These are phyloP conservation scores for Brassica balearica DNA, from an alignment of 441 rosid species.

Conservation along the genomic window DNA sequence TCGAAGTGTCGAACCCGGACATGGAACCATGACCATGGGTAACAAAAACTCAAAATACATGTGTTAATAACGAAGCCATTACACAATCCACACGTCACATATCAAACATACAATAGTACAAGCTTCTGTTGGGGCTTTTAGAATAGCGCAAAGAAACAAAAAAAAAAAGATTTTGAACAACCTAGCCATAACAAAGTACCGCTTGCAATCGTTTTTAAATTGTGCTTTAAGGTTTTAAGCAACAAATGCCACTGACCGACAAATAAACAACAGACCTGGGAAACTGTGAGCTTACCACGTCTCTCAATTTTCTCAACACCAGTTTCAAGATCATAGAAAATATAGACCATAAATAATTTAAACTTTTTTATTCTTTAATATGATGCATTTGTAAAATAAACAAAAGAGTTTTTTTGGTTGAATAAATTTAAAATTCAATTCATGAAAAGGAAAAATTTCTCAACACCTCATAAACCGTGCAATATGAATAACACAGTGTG, in stretches of 20 bases:
- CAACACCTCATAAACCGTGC: background rate
- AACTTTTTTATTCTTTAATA: background rate
- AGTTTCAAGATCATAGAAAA: background rate
- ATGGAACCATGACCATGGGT: background rate
- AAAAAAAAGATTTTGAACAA: background rate
- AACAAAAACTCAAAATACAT: background rate
- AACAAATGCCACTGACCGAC: background rate
- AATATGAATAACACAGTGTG: no score
- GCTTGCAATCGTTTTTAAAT: background rate
- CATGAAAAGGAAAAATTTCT: background rate
- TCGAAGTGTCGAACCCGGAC: background rate
- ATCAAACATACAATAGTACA: background rate
- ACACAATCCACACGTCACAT: background rate
- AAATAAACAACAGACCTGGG: background rate
- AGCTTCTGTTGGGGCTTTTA: background rate
- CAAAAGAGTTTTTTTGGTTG: background rate
- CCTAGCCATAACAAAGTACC: background rate
- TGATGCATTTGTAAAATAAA: background rate
- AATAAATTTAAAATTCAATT: background rate
- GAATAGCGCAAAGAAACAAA: background rate
- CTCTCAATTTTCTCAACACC: background rate
- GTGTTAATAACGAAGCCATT: background rate
- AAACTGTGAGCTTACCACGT: background rate
- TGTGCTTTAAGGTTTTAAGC: background rate
- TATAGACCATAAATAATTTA: background rate